phyloP scores from a whole-genome alignment of 2,329 filamentous ascomycete genomes.

The Hirsutella rhossiliensis region DNA sequence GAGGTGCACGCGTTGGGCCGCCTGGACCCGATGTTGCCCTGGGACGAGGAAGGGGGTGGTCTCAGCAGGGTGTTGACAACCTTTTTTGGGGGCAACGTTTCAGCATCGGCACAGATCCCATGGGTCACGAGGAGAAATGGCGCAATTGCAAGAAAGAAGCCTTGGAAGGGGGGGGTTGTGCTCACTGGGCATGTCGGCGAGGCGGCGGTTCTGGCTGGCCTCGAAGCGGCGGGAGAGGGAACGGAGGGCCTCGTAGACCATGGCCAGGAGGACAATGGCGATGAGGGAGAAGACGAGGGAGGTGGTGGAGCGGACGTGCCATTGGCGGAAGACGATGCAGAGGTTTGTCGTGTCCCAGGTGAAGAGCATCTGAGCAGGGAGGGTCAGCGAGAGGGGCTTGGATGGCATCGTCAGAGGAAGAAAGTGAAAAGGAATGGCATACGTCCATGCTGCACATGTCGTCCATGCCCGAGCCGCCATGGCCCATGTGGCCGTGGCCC shows the following conservation, averaged over 20 bases:
- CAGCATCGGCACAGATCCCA: constrained; percentile 17
- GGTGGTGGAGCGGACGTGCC: constrained; percentile 66
- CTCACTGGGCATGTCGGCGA: constrained; percentile 43
- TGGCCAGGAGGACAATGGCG: constrained; percentile 68
- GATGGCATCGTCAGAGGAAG: background rate
- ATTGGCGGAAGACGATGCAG: constrained; percentile 88
- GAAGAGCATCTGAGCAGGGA: constrained; percentile 71
- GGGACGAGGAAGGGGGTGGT: constrained; percentile 50
- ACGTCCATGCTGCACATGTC: constrained; percentile 86
- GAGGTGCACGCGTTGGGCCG: constrained; percentile 58
- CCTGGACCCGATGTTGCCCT: constrained; percentile 57
- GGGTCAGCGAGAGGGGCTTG: constrained; percentile 1
- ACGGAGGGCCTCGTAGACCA: constrained; percentile 87
- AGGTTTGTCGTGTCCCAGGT: constrained; percentile 90
- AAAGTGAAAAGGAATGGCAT: constrained; percentile 6
- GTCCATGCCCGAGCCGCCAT: constrained; percentile 38
- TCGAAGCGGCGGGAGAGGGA: constrained; percentile 70
- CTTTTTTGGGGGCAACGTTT: constrained; percentile 10
- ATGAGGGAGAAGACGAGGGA: constrained; percentile 74
- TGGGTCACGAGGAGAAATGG: background rate
- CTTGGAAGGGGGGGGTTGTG: constrained; percentile 6
- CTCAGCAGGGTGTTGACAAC: constrained; percentile 43
- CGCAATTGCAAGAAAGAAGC: background rate
- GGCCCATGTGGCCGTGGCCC: constrained; percentile 32
- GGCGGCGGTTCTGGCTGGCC: constrained; percentile 31